phyloP scores from a whole-genome alignment of 345 rosid species.

The Sonneratia caseolaris region DNA sequence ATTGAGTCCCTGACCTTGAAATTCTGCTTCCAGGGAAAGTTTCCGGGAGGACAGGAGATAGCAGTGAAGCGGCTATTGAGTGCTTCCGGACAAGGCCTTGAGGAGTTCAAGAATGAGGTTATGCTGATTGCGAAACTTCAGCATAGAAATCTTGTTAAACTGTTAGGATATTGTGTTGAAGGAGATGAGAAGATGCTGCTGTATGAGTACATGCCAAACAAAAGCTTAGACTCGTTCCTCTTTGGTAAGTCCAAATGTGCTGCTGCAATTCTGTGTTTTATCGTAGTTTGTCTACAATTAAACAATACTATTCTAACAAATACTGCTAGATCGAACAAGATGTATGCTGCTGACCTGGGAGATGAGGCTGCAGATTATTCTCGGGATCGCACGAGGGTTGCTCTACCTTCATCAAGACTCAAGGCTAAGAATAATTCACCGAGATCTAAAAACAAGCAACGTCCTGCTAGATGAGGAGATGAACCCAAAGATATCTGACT shows the following conservation, averaged over 20 bases:
- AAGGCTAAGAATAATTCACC: constrained; percentile 55
- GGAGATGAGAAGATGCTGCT: constrained; percentile 42
- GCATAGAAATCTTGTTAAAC: constrained; percentile 46
- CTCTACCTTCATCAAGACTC: constrained; percentile 73
- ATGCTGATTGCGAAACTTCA: constrained; percentile 45
- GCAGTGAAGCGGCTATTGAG: constrained; percentile 55
- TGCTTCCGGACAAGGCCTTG: constrained; percentile 48
- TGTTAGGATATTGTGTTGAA: constrained; percentile 39
- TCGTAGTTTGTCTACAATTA: neutral
- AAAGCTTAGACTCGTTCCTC: constrained; percentile 45
- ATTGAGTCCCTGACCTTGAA: neutral
- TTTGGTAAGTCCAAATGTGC: constrained; percentile 30
- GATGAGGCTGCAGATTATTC: constrained; percentile 35
- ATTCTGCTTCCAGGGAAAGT: constrained; percentile 21
- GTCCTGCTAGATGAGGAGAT: constrained; percentile 51
- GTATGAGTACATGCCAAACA: constrained; percentile 54
- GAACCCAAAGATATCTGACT: constrained; percentile 75
- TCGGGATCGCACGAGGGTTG: constrained; percentile 62
- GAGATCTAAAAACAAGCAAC: constrained; percentile 64
- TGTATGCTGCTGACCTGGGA: constrained; percentile 36
- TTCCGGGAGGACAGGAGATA: constrained; percentile 40
- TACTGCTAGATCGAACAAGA: constrained; percentile 19
- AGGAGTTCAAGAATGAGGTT: constrained; percentile 52
- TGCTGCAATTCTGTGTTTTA: neutral
- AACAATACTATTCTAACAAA: neutral